Conservation (phyloP, 345 rosid species). For the Excoecaria agallocha region DNA sequence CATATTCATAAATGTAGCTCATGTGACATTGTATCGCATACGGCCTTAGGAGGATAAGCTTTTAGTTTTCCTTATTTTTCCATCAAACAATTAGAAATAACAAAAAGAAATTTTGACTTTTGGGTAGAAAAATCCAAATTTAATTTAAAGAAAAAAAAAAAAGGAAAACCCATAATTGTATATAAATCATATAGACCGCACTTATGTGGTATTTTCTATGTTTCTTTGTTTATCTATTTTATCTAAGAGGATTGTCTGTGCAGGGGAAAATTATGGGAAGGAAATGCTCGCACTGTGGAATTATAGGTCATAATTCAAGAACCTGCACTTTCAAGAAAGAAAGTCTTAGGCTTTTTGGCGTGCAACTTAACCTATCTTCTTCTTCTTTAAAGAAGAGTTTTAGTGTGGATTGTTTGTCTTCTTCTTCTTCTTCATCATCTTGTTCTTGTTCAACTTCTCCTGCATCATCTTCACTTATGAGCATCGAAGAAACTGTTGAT, state of each 20-base stretch:
- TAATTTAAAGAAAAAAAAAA: background rate
- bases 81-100: no score
- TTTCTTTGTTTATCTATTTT: background rate
- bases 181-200: background rate
- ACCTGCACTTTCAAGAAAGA: constrained; percentile 24
- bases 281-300: constrained; percentile 43
- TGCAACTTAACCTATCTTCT: constrained; percentile 13
- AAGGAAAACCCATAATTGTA: background rate
- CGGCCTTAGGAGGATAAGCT: background rate
- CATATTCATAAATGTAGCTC: background rate
- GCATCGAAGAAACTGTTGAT: background rate
- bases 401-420: constrained; percentile 23
- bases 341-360: constrained; percentile 34
- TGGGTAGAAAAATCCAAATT: background rate
- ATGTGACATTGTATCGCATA: background rate
- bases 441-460: constrained; percentile 3
- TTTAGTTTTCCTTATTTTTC: background rate
- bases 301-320: constrained; percentile 36
- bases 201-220: background rate
- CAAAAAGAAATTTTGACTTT: no score
- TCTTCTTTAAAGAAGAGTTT: constrained; percentile 22
- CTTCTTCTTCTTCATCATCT: background rate
- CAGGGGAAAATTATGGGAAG: constrained; percentile 19
- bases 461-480: background rate
- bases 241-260: no score